Base-by-base conservation (phyloP, 2,329 filamentous ascomycete genomes). In the Phialophora verrucosa region DNA sequence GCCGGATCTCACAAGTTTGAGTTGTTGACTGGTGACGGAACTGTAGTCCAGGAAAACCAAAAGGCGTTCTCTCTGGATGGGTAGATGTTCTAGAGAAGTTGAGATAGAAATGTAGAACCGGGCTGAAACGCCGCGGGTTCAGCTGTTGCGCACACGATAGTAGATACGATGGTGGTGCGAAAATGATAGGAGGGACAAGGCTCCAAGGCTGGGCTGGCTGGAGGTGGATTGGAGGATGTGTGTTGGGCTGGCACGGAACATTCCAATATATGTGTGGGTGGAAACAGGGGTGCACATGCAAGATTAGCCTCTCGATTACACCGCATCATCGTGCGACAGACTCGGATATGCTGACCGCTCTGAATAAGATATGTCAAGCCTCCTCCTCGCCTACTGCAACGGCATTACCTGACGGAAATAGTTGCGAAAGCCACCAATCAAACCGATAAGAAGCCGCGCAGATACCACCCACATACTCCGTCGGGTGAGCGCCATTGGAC, bases 181-280 rank as follows among this genome's bases (percentile, higher is more conserved):
- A n/a, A 35, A 49, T 57, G 60, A 62, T 56, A 62, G 51, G 60
- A 47, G 50, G 38, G 53, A 47, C 53, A 35, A 56, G 60, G 60
- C 60, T 63, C 35, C 32, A 55, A 23, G 49, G 10, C n/a, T 38
- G 29, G 60, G 44, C 51, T 56, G 42, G 49, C 49, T 51, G 49
- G 49, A 51, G 49, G 38, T n/a, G 14, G 38, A n/a, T 44, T n/a
- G 38, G 31, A 7, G 31, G 1, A n/a, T 20, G 14, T 8, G 20
- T 51, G 47, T 12, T 51, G 47, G 47, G 44, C 58, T 53, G 20
- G 29, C 14, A 58, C 42, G 23, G 17, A 44, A 25, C 53, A 50
- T 57, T 63, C 42, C 38, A 42, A 42, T 35, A 58, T 58, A 58
- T 50, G 47, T 35, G 57, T 32, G 51, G 25, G 44, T 27, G 57